Conservation (phyloP, 164 flowering plant genomes). For the Kingdonia uniflora region DNA sequence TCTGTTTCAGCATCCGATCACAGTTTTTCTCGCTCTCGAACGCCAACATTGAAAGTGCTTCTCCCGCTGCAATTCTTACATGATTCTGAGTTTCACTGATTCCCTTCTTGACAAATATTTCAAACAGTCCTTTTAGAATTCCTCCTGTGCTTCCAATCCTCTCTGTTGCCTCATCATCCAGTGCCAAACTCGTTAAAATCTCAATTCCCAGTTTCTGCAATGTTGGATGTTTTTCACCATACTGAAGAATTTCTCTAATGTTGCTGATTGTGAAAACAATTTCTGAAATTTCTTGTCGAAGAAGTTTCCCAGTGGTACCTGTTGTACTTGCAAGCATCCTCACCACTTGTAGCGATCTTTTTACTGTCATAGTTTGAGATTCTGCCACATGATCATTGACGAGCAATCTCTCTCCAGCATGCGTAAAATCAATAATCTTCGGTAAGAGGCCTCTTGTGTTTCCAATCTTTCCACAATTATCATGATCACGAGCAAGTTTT, state of each 20-base stretch:
- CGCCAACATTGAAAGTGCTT: constrained; percentile 80
- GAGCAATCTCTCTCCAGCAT: constrained; percentile 47
- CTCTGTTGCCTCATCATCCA: constrained; percentile 75
- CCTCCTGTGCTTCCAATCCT: constrained; percentile 90
- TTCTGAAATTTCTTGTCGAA: constrained; percentile 69
- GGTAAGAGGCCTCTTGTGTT: constrained; percentile 76
- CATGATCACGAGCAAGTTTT: constrained; percentile 76
- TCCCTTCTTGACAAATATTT: constrained; percentile 43
- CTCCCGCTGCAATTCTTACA: constrained; percentile 69
- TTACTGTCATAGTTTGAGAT: constrained; percentile 49
- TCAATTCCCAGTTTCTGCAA: constrained; percentile 65
- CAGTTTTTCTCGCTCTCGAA: constrained; percentile 65
- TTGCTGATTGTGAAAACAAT: constrained; percentile 81
- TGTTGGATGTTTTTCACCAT: constrained; percentile 54
- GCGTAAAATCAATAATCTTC: constrained; percentile 72
- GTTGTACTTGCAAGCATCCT: constrained; percentile 75
- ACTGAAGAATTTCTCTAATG: constrained; percentile 61
- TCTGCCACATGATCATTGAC: constrained; percentile 26
- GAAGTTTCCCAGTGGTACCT: constrained; percentile 64
- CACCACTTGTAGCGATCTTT: constrained; percentile 63
- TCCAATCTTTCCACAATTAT: constrained; percentile 89
- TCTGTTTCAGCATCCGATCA: constrained; percentile 38
- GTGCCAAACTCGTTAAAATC: constrained; percentile 60
- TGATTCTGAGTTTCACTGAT: constrained; percentile 22
- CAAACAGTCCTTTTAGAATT: constrained; percentile 48